phyloP scores from a whole-genome alignment of 768 basidiomycete genomes.

The Boletus vermiculosoides region DNA sequence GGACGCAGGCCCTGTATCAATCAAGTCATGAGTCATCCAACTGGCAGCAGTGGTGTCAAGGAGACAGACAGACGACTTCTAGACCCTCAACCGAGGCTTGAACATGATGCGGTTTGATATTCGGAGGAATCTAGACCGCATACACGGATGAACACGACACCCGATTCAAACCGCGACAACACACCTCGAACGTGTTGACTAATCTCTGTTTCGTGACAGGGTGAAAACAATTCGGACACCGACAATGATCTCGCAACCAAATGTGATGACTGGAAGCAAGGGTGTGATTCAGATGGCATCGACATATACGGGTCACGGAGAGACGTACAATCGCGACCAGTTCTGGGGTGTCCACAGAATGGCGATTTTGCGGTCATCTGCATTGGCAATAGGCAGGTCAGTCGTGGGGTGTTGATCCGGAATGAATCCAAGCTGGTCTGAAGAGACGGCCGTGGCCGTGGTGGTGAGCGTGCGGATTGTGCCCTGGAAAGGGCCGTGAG shows the following conservation, averaged over 20 bases:
- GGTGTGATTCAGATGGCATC: not conserved
- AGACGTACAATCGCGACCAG: conserved; percentile 76
- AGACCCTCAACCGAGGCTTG: conserved; percentile 61
- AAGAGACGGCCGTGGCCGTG: conserved; percentile 13
- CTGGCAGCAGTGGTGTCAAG: not conserved
- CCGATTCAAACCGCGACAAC: conserved; percentile 7
- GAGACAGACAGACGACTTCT: conserved; percentile 65
- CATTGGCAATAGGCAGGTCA: conserved; percentile 52
- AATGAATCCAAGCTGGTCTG: conserved; percentile 32
- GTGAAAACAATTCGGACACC: conserved; percentile 86
- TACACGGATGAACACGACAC: conserved; percentile 1
- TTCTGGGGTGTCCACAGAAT: conserved; percentile 71
- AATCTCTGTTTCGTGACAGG: conserved; percentile 87
- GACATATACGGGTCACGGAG: not conserved
- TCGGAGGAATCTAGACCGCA: conserved; percentile 62
- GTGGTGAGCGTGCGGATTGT: conserved; percentile 5
- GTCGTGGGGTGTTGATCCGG: conserved; percentile 12
- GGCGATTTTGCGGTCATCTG: conserved; percentile 59
- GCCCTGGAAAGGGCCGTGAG: not conserved
- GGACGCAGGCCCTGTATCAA: conserved; percentile 22
- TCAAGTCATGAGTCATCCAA: not conserved
- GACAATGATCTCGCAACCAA: conserved; percentile 92
- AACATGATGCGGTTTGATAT: conserved; percentile 63
- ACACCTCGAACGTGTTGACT: conserved; percentile 78
- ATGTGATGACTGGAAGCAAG: conserved; percentile 72